Base-by-base conservation (phyloP, 352 stramenopile genomes). In the Globisporangium spinosum region DNA sequence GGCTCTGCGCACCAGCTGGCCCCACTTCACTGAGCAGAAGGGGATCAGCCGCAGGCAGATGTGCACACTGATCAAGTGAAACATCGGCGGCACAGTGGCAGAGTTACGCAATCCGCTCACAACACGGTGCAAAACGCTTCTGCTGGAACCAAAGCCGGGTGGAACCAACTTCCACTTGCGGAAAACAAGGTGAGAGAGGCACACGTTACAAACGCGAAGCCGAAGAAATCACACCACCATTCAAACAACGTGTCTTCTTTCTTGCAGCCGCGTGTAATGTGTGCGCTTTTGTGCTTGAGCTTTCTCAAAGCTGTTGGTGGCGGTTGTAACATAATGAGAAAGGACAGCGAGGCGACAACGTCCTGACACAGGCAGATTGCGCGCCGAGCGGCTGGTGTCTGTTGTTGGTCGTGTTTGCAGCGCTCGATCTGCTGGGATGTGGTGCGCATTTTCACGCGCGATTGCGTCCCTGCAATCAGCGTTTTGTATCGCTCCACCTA, bases 41-140 rank as follows among this genome's bases (percentile, higher is more conserved):
- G 12, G 60, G 45, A 47, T 58, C 60, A 58, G 60, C 43, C 25
- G 17, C 43, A 49, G 25, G 32, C 40, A 57, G 60, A 65, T 58
- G 60, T 35, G 45, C 60, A 65, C 60, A 65, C 60, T 45, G 49
- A 65, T 65, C 60, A 65, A 56, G 29, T 65, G 60, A 65, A 49
- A 65, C 60, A 20, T 12, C 10, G 27, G 25, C 12, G 9, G 15
- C 45, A 29, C 49, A 56, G 12, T 29, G 27, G 22, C 0, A 20
- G 4, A 17, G 9, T 20, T 29, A 25, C 35, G 35, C 15, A 53
- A 54, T 63, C 8, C n/a, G 6, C 17, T 4, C n/a, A 61, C 7
- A 61, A 61, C 27, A 9, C 55, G 22, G 51, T 57, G 51, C 43
- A 49, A 49, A 49, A 49, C 15, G 15, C 40, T 1, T n/a, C n/a